These are phyloP conservation scores for Solanum medicagineum DNA, from an alignment of 257 asterid species.

Conservation along the genomic window DNA sequence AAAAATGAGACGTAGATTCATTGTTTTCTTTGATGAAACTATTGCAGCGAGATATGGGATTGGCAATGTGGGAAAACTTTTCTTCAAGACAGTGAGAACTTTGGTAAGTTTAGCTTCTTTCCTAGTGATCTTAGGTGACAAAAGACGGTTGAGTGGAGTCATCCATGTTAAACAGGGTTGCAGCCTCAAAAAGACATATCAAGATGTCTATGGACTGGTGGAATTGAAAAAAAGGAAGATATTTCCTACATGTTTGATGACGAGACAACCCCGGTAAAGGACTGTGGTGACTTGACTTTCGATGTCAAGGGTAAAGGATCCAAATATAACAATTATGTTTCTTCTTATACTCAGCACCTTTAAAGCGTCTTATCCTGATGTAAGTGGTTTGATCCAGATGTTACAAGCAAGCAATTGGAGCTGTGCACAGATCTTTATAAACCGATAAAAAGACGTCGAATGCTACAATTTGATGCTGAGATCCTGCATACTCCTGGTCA, in stretches of 20 bases:
- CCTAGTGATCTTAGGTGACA: not conserved
- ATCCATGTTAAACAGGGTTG: not conserved
- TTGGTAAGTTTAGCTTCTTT: not conserved
- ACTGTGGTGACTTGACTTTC: slow-evolving; percentile 5
- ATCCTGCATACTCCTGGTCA: slow-evolving; percentile 17
- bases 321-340: not conserved
- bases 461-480: slow-evolving; percentile 58
- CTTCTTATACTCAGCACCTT: not conserved
- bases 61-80: slow-evolving; percentile 5
- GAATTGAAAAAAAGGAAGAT: not conserved
- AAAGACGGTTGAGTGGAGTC: not conserved
- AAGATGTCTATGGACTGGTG: slow-evolving; percentile 2
- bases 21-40: not conserved
- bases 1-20: not conserved
- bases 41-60: slow-evolving; percentile 8
- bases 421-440: slow-evolving; percentile 29
- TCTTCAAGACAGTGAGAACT: slow-evolving; percentile 1
- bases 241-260: slow-evolving; percentile 4
- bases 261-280: slow-evolving; percentile 19
- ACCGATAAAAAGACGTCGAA: slow-evolving; percentile 45
- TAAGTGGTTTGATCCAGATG: slow-evolving; percentile 11
- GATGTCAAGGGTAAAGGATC: slow-evolving; percentile 2
- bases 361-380: not conserved
- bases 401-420: slow-evolving; percentile 24
- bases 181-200: slow-evolving; percentile 1